These are phyloP conservation scores for Microsporum audouinii DNA, from an alignment of 2,329 filamentous ascomycete genomes.

Conservation along the genomic window DNA sequence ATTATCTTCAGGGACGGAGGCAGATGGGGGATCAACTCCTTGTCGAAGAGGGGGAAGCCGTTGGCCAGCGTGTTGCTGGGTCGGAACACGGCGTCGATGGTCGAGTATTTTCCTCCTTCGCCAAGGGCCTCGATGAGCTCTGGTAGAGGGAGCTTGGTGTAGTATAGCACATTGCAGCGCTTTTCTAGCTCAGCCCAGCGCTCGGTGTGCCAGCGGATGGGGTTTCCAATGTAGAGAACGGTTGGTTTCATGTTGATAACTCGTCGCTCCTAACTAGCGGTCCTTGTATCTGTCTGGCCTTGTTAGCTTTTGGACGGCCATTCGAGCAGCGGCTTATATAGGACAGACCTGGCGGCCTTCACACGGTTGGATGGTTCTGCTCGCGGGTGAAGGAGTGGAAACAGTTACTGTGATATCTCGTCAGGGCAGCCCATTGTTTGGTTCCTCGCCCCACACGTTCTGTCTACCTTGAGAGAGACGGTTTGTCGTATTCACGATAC, in stretches of 20 bases:
- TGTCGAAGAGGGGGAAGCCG: conserved; percentile 10
- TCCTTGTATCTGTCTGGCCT: neutral
- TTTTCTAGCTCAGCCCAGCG: conserved; percentile 11
- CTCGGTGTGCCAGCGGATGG: conserved; percentile 8
- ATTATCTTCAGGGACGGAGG: conserved; percentile 12
- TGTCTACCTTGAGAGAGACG: no score
- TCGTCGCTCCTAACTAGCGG: neutral
- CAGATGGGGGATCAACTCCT: conserved; percentile 13
- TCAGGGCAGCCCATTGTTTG: neutral
- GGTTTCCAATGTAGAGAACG: conserved; percentile 12
- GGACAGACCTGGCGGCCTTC: no score
- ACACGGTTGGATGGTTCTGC: no score
- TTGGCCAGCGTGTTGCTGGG: conserved; percentile 8
- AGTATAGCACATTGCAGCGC: conserved; percentile 12
- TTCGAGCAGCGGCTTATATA: no score
- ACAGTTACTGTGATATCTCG: neutral
- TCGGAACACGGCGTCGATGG: conserved; percentile 13
- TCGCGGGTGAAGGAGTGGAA: no score
- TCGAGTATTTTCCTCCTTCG: conserved; percentile 11
- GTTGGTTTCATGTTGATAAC: conserved; percentile 6
- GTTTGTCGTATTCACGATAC: neutral
- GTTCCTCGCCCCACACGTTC: neutral
- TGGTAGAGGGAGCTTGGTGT: conserved; percentile 8
- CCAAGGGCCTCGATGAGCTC: conserved; percentile 10
- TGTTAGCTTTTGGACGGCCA: neutral